Conservation (phyloP, 225 moss, liverwort and hornwort genomes). For the Neckera pumila region DNA sequence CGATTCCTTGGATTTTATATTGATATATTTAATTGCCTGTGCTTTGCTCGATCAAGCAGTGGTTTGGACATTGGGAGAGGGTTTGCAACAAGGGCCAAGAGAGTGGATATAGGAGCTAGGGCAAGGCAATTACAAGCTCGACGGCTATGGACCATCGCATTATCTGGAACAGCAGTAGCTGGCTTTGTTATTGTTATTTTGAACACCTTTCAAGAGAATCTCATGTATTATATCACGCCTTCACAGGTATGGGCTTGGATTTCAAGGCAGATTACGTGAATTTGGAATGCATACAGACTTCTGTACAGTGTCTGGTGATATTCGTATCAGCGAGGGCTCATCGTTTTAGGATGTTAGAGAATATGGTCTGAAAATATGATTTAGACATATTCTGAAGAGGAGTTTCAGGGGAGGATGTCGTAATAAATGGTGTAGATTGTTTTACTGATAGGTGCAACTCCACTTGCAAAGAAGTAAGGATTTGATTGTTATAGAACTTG, state of each 20-base stretch:
- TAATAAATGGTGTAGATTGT: neutral
- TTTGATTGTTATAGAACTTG: neutral
- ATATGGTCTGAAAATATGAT: neutral
- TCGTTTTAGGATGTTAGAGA: neutral
- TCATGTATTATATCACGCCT: constrained; percentile 89
- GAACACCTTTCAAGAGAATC: constrained; percentile 93
- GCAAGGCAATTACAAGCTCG: constrained; percentile 84
- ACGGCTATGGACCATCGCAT: constrained; percentile 76
- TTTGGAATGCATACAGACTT: neutral
- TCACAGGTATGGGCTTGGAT: constrained; percentile 42
- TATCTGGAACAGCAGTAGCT: constrained; percentile 69
- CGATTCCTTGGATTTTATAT: neutral
- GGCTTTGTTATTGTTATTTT: constrained; percentile 82
- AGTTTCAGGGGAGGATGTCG: neutral
- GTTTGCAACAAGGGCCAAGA: constrained; percentile 30
- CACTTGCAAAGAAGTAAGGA: neutral
- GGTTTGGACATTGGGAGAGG: constrained; percentile 30
- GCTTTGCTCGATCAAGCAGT: constrained; percentile 15
- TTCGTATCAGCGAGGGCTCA: neutral
- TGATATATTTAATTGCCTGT: neutral
- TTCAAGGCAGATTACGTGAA: neutral
- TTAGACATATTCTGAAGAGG: neutral
- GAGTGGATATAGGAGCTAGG: constrained; percentile 70
- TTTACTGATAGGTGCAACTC: neutral
- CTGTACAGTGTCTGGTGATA: neutral